These are phyloP conservation scores for Phlebiopsis flavidoalba DNA, from an alignment of 768 basidiomycete species.

Conservation along the genomic window DNA sequence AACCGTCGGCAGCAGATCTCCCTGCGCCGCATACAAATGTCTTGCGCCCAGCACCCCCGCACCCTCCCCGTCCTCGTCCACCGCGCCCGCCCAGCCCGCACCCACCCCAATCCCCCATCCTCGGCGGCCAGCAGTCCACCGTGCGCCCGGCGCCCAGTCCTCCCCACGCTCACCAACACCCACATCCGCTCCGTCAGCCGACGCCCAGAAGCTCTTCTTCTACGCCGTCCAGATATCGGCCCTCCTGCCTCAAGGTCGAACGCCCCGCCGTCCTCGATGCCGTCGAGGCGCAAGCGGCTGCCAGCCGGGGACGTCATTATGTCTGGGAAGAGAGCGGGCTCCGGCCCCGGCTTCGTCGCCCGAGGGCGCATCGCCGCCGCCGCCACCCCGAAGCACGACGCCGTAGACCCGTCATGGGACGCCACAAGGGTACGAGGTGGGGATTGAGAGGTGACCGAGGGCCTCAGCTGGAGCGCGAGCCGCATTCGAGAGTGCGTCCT, in stretches of 20 bases:
- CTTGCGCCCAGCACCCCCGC: no score
- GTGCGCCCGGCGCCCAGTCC: conserved; percentile 53
- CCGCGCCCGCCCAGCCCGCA: background rate
- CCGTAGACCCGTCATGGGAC: background rate
- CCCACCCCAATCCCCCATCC: background rate
- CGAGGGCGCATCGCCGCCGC: background rate
- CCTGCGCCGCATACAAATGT: no score
- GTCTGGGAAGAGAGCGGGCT: conserved; percentile 75
- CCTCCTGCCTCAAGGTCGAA: conserved; percentile 67
- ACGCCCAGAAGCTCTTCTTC: conserved; percentile 83
- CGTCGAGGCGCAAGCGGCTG: conserved; percentile 54
- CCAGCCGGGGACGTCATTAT: conserved; percentile 45
- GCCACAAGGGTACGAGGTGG: conserved; percentile 30
- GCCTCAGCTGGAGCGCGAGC: conserved; percentile 77
- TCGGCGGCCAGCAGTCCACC: conserved; percentile 1
- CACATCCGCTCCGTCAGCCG: conserved; percentile 73
- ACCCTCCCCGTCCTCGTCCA: background rate
- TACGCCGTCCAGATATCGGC: conserved; percentile 60
- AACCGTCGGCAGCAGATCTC: background rate
- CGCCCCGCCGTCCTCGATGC: conserved; percentile 75
- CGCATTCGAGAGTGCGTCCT: conserved; percentile 67
- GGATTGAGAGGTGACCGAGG: conserved; percentile 87
- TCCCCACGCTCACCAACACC: conserved; percentile 64
- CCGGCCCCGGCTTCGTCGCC: conserved; percentile 44
- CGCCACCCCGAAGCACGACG: background rate